Evolutionary conservation across 768 basidiomycete genomes (phyloP), one percentile per base, ranked within the genome.

Genomic region (Phanerochaete carnosa): DNA sequence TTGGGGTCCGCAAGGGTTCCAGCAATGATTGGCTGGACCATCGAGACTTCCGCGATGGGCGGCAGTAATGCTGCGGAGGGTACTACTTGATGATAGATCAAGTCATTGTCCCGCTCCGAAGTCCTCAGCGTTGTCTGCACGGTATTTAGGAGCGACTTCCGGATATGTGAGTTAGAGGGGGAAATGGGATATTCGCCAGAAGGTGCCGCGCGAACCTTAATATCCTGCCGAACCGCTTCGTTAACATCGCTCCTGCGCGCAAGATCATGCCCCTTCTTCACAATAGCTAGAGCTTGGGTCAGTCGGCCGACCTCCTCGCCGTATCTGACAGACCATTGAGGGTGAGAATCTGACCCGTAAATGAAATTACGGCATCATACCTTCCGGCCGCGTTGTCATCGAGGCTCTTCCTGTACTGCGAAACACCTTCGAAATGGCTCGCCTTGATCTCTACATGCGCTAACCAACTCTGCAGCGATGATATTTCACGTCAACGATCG

Each of bases 41-140:
- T 83, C 11, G 82, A 74, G 1, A 86, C 84, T 37, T 85, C 85
- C 30, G 79, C 76, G 53, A 98, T 86, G 0, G 80, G 69, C 0
- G 86, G 75, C 7, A 97, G 81, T 16, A 87, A 81, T 1, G 89
- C 84, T 3, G 83, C 66, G 0, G 94, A 77, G 0, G 95, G 94
- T 1, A 96, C 79, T 58, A 92, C 88, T 54, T 92, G 82, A 65
- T 97, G 94, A 75, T 98, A 99, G 39, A 99, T 97, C 7, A 97
- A 77, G 72, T 96, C 91, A 71, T 99, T 99, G 72, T 98, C 96
- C 32, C 93, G 84, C 63, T 89, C 84, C 0, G 95, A 92, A 15
- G 92, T 83, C 3, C 77, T 73, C 33, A 90, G 72, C 58, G 85
- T 83, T 55, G 82, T 85, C 64, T 88, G 82, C 26, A 97, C 76